Evolutionary conservation across 1,284 basidiomycete genomes (phyloP).

Genomic region (Lentinus polychrous): DNA sequence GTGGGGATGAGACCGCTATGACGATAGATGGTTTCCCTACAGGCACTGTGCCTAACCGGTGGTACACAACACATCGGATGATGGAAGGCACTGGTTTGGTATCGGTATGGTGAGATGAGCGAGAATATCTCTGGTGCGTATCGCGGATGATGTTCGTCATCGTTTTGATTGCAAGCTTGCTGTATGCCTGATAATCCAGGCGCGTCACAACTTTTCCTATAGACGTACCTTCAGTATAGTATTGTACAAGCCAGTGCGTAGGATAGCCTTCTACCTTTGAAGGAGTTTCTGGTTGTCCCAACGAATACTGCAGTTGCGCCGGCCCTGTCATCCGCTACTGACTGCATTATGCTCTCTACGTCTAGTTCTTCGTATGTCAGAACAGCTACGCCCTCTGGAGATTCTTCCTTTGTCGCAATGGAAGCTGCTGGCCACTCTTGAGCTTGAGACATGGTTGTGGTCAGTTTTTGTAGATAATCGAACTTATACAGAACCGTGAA

Average conservation of each 20-base stretch:
- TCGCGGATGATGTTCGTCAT: slow-evolving; percentile 54
- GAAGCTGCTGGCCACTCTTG: slow-evolving; percentile 30
- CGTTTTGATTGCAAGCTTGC: slow-evolving; percentile 76
- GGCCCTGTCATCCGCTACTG: slow-evolving; percentile 54
- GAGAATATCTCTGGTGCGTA: slow-evolving; percentile 36
- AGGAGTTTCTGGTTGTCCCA: slow-evolving; percentile 64
- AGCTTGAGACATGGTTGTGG: slow-evolving; percentile 5
- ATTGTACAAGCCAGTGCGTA: neutral
- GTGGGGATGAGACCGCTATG: slow-evolving; percentile 81
- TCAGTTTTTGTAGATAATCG: too few relatives aligned
- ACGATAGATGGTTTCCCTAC: slow-evolving; percentile 80
- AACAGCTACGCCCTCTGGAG: slow-evolving; percentile 44
- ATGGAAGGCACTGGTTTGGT: slow-evolving; percentile 27
- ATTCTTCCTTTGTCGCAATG: slow-evolving; percentile 37
- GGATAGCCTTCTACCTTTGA: slow-evolving; percentile 35
- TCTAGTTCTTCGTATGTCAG: slow-evolving; percentile 58
- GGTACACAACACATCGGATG: slow-evolving; percentile 58
- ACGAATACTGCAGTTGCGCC: slow-evolving; percentile 73
- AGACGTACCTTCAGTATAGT: neutral
- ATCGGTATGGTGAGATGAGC: slow-evolving; percentile 36
- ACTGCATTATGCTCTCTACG: slow-evolving; percentile 46
- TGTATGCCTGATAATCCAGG: slow-evolving; percentile 81
- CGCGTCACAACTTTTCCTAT: slow-evolving; percentile 70
- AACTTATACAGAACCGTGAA: too few relatives aligned
- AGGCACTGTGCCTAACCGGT: slow-evolving; percentile 75